Percentiles rank a stretch among this genome's conserved stretches.
These are phyloP conservation scores for Phaeotremella skinneri DNA, from an alignment of 768 basidiomycete species.

Conservation along the genomic window DNA sequence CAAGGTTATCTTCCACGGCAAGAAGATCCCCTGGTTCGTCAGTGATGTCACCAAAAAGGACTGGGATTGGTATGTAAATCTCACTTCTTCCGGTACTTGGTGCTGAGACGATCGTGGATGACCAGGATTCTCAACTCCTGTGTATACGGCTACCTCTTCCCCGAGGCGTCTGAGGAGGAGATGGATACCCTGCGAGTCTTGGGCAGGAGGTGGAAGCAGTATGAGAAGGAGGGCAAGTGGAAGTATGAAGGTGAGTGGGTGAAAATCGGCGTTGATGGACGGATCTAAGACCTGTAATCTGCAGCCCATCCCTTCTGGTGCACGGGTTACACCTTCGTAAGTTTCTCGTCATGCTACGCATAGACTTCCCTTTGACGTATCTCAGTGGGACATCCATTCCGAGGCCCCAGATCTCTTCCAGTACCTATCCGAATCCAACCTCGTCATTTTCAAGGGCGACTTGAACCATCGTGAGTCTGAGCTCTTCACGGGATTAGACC, in stretches of 20 bases:
- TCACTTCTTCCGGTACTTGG: conserved; percentile 49
- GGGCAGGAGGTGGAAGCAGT: conserved; percentile 89
- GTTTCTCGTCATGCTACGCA: conserved; percentile 12
- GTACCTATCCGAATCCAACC: conserved; percentile 80
- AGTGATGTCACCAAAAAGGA: conserved; percentile 84
- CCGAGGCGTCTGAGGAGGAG: conserved; percentile 73
- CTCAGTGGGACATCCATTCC: conserved; percentile 47
- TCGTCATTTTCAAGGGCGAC: conserved; percentile 92
- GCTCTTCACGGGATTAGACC: too few species aligned
- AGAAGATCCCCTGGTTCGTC: conserved; percentile 89
- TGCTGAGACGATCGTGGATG: background rate
- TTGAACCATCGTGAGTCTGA: conserved; percentile 81
- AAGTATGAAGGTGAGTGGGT: conserved; percentile 64
- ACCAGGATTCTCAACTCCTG: conserved; percentile 45
- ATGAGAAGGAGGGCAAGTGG: conserved; percentile 89
- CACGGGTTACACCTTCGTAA: conserved; percentile 82
- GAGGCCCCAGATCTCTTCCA: conserved; percentile 65
- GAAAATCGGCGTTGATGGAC: conserved; percentile 32
- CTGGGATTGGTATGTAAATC: conserved; percentile 88
- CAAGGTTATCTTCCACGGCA: conserved; percentile 89
- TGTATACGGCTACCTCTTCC: conserved; percentile 76
- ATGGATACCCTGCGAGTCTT: conserved; percentile 74
- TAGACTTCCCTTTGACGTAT: conserved; percentile 4
- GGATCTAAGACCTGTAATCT: background rate
- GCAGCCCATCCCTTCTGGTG: conserved; percentile 56